Conservation (phyloP, 306 rosid species). For the Rubus parviflorus region DNA sequence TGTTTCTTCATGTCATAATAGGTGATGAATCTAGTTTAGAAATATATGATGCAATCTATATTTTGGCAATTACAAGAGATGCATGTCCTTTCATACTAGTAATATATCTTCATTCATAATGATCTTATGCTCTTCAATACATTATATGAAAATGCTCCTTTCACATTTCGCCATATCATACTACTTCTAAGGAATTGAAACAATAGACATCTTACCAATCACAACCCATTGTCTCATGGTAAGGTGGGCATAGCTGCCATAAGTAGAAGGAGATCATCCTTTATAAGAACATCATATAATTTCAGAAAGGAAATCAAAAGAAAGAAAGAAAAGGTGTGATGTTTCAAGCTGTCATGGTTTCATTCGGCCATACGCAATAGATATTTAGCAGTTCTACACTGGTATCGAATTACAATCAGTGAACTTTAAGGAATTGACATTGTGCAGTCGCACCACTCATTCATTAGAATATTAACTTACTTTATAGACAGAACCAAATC, state of each 20-base stretch:
- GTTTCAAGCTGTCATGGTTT: neutral
- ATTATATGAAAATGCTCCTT: no score
- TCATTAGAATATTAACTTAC: conserved; percentile 31
- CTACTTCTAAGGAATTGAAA: neutral
- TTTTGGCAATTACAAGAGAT: no score
- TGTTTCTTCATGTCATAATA: no score
- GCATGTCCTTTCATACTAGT: no score
- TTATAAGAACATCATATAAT: neutral
- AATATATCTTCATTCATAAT: neutral
- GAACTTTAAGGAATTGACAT: neutral
- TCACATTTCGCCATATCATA: no score
- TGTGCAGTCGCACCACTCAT: neutral
- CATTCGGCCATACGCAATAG: neutral
- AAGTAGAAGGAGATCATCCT: neutral
- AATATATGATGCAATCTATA: no score
- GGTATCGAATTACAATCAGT: neutral
- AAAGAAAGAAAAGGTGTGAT: neutral
- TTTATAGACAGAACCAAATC: conserved; percentile 84
- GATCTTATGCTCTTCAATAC: no score
- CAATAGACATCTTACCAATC: neutral
- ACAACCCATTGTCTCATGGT: neutral
- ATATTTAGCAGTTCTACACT: neutral
- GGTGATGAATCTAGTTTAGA: no score
- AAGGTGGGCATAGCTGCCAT: no score
- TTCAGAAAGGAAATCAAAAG: neutral